Evolutionary conservation across 2,329 filamentous ascomycete species (phyloP), one percentile per base, ranked within the genome.

Genomic region (Neofusicoccum sp.): DNA sequence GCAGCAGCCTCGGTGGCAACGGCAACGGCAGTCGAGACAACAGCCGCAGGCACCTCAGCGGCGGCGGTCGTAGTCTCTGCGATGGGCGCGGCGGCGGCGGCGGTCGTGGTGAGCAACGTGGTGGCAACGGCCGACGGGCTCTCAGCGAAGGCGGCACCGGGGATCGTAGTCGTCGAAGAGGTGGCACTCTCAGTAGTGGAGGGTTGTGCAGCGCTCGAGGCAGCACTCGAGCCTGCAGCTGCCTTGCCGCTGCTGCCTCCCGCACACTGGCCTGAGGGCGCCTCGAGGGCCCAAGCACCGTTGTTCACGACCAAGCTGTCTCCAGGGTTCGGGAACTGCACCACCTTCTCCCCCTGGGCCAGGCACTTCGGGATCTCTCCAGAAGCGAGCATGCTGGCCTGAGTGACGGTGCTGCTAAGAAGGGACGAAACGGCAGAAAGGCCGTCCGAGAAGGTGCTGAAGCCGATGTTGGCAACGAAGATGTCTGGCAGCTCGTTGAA

Each of bases 401-500:
- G 48, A 37, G 37, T 44, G 47, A 52, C 48, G 37, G 41, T 44
- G 47, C 39, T 45, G 31, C 22, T n/a, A 14, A 50, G 49, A 7
- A 50, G 41, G 12, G 37, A 43, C n/a, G n/a, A 14, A 3, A 50
- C 59, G 16, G 39, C n/a, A 11, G 39, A 36, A 3, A 50, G 47
- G 16, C 49, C 36, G 5, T 41, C 59, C 44, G 34, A 2, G 37
- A 37, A 52, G 6, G 48, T 36, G 33, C 1, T 31, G 39, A 47
- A 62, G 59, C 59, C 47, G 14, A 93, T 79, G 78, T 95, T 95
- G 68, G 89, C 88, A 1, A 88, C 81, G 48, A 93, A 85, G 85
- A 95, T 88, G 62, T 88, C 81, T 0, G 92, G 92, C 44, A 96
- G 88, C 0, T 79, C 77, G 43, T 86, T 71, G 66, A 89, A 84